Conservation (phyloP, 2,329 filamentous ascomycete genomes). For the Didymella exigua region DNA sequence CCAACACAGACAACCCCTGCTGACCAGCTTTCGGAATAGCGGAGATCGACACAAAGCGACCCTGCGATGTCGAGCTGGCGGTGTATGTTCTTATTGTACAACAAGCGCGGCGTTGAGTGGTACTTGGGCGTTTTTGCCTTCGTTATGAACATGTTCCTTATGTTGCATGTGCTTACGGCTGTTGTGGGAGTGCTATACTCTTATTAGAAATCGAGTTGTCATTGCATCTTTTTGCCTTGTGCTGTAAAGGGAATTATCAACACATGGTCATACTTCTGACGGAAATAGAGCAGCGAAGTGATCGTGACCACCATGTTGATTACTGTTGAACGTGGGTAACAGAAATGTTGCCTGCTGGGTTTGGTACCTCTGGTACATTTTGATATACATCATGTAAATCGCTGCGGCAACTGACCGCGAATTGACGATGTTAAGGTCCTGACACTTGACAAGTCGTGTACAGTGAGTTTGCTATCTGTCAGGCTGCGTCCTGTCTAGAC, state of each 20-base stretch:
- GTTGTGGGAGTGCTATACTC: constrained; percentile 6
- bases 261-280: background rate
- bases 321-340: background rate
- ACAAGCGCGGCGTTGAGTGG: constrained; percentile 10
- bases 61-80: background rate
- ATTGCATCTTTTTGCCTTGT: background rate
- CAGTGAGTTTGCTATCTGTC: background rate
- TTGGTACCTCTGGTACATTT: background rate
- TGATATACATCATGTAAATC: background rate
- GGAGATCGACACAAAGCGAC: background rate
- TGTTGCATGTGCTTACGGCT: constrained; percentile 9
- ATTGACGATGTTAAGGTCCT: background rate
- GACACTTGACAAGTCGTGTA: background rate
- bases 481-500: background rate
- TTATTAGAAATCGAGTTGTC: background rate
- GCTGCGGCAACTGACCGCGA: background rate
- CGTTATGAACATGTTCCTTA: background rate
- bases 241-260: background rate
- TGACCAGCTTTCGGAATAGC: background rate
- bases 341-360: background rate
- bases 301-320: background rate
- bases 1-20: background rate
- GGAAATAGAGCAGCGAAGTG: too few relatives aligned
- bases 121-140: background rate
- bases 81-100: constrained; percentile 4